Percentiles rank a stretch among this genome's conserved stretches.
These are phyloP conservation scores for Neofusicoccum parvum DNA, from an alignment of 2,329 filamentous ascomycete species.

Conservation along the genomic window DNA sequence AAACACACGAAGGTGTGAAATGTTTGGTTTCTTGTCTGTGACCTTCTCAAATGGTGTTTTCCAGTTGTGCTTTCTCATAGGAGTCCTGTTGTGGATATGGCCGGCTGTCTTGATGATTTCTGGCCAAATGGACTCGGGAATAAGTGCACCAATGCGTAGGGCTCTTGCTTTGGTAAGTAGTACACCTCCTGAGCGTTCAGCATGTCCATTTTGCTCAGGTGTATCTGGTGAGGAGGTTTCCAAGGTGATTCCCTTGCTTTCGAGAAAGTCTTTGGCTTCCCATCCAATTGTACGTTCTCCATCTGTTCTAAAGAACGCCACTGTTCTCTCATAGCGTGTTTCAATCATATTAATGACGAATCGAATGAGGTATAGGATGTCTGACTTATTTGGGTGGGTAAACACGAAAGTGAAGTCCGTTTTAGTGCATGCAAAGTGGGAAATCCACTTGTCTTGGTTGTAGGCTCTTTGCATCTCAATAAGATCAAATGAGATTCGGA, in stretches of 20 bases:
- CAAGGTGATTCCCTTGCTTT: not conserved
- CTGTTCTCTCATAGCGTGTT: not conserved
- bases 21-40: not conserved
- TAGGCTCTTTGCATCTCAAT: not conserved
- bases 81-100: not conserved
- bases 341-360: not conserved
- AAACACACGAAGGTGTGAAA: not conserved
- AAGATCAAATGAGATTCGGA: not conserved
- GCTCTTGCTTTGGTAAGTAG: not conserved
- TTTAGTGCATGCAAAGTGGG: not conserved
- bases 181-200: not conserved
- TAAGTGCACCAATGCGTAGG: not conserved
- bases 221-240: not conserved
- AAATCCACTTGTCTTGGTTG: not conserved
- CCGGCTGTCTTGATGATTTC: too few species aligned
- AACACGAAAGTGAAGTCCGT: not conserved
- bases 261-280: not conserved
- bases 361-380: not conserved
- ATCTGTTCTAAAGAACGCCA: not conserved
- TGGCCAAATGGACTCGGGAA: not conserved
- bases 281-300: not conserved
- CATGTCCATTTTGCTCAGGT: not conserved
- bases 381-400: not conserved
- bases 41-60: conserved; percentile 4
- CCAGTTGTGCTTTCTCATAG: not conserved